Evolutionary conservation across 495 filamentous ascomycete genomes (phyloP), one percentile per base, ranked within the genome.

Genomic region (Hypoxylon fuscum): DNA sequence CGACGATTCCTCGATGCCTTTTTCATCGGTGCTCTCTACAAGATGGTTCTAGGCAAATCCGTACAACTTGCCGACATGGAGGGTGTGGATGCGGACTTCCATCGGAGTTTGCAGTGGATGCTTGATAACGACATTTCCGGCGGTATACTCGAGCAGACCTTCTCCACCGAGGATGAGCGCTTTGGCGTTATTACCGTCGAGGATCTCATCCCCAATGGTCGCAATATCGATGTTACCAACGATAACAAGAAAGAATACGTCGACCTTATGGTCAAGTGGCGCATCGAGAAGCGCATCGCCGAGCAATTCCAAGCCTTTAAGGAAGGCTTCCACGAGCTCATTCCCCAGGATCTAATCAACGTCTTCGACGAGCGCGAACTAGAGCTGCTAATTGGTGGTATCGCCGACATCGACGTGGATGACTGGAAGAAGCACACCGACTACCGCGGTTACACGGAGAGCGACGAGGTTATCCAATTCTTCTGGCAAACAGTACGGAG

Each of bases 401-500:
- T 99, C 71, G 96, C 95, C 40, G 95, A 99, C 74, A 99, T 99
- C 66, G 95, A 99, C 69, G 96, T 99, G 15, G 95, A 98, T 44
- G 95, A 99, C 75, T 99, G 95, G 95, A 99, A 99, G 88, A 99
- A 99, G 79, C 95, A 99, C 78, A 99, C 95, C n/a, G 95, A 99
- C 72, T 99, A 99, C 78, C 87, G 95, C 58, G 95, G 95, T n/a
- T 99, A 99, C 79, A 97, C 96, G 34, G 95, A 99, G 76, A 87
- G 85, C 48, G 96, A 98, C 73, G 91, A 97, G 70, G 96, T 98
- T 25, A 96, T 99, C 64, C 87, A 90, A 73, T 93, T 93, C 79
- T 99, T 99, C 85, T 99, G 95, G 95, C 95, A 96, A 83, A 94
- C 92, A 51, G 80, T 99, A 66, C 87, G 94, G 64, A 90, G 83